These are phyloP conservation scores for Ceratobasidium sp. DNA, from an alignment of 1,284 basidiomycete genomes.

Conservation along the genomic window DNA sequence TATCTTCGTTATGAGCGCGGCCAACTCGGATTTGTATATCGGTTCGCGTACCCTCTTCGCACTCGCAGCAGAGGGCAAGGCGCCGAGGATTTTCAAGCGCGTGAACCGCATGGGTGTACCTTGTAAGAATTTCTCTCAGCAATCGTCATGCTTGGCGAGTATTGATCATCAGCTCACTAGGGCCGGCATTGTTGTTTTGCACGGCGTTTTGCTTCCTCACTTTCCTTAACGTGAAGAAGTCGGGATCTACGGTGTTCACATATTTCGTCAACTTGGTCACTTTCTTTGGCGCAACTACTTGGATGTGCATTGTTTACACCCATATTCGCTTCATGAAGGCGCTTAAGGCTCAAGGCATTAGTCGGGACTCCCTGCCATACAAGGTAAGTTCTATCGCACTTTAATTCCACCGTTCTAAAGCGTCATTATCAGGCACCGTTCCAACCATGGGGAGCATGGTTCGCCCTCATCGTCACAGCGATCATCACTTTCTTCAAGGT, in stretches of 20 bases:
- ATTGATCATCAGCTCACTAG: conserved; percentile 54
- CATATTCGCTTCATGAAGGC: conserved; percentile 80
- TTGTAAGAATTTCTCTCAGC: conserved; percentile 44
- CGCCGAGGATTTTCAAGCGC: conserved; percentile 62
- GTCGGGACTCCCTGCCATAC: conserved; percentile 63
- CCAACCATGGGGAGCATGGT: conserved; percentile 71
- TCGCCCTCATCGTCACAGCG: conserved; percentile 66
- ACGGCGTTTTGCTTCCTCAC: conserved; percentile 67
- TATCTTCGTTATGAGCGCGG: conserved; percentile 57
- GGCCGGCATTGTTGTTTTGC: conserved; percentile 62
- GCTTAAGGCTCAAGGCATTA: conserved; percentile 71
- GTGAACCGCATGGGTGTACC: conserved; percentile 62
- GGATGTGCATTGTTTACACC: conserved; percentile 75
- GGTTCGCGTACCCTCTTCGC: conserved; percentile 53
- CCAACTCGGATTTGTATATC: conserved; percentile 63
- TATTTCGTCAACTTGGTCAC: conserved; percentile 79
- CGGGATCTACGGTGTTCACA: conserved; percentile 67
- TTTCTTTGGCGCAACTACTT: conserved; percentile 75
- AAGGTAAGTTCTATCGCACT: conserved; percentile 10
- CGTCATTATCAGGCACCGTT: conserved; percentile 61
- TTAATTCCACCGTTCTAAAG: conserved; percentile 62
- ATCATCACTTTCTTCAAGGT: conserved; percentile 73
- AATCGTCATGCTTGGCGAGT: neutral
- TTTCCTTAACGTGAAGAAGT: conserved; percentile 69
- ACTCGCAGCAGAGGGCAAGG: conserved; percentile 64